phyloP scores from a whole-genome alignment of 768 basidiomycete species.

The Aureoboletus auriporus region DNA sequence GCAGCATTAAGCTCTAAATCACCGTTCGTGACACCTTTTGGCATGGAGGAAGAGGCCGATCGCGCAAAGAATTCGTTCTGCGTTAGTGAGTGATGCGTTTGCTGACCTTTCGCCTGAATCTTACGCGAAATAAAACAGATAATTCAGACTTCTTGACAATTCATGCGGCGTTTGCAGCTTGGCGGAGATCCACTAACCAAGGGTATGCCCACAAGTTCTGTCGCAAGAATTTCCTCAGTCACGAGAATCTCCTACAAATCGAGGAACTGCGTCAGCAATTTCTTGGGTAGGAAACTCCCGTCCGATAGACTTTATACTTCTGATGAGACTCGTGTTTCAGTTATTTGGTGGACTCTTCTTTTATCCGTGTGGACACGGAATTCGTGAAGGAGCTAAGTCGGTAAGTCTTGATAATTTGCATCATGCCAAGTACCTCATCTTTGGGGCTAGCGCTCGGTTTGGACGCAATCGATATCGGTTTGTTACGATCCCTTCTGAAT shows the following conservation, averaged over 20 bases:
- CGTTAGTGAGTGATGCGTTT: constrained; percentile 45
- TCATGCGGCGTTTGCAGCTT: constrained; percentile 84
- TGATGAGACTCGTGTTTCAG: constrained; percentile 32
- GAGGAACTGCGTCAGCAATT: constrained; percentile 94
- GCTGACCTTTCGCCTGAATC: neutral
- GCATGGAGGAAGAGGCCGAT: constrained; percentile 83
- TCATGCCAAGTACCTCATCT: constrained; percentile 2
- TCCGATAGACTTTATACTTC: constrained; percentile 2
- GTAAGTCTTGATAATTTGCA: constrained; percentile 27
- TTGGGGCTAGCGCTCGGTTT: constrained; percentile 59
- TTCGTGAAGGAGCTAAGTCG: constrained; percentile 71
- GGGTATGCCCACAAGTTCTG: constrained; percentile 71
- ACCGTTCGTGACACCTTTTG: constrained; percentile 87
- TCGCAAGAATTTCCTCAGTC: constrained; percentile 72
- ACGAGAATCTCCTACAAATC: constrained; percentile 94
- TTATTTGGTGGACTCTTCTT: constrained; percentile 85
- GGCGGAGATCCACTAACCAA: constrained; percentile 70
- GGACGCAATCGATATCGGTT: constrained; percentile 73
- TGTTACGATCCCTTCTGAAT: constrained; percentile 64
- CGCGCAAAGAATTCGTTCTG: constrained; percentile 78
- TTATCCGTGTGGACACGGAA: constrained; percentile 64
- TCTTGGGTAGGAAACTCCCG: constrained; percentile 45
- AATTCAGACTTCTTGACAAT: constrained; percentile 95
- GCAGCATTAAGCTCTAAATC: constrained; percentile 91
- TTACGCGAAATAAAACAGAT: constrained; percentile 42